A percentile compares a stretch with the other conserved stretches of the same genome.
phyloP scores from a whole-genome alignment of 768 basidiomycete species.

The Agrocybe pediades region DNA sequence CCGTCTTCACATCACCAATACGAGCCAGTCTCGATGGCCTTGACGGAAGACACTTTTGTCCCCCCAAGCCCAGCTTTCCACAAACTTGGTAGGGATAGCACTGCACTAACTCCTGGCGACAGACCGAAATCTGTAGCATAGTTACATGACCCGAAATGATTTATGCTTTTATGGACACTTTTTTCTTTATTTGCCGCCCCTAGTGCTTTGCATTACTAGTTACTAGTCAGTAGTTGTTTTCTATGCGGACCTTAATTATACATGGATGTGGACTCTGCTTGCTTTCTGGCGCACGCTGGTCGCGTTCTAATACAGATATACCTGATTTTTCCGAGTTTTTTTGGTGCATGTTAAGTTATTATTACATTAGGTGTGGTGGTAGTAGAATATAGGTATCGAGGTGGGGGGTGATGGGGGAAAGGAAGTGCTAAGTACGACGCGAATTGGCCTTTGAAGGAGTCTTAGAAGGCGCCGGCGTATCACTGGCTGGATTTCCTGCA shows the following conservation, averaged over 20 bases:
- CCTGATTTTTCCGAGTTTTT: constrained; percentile 3
- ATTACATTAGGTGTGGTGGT: background rate
- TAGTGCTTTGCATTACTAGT: constrained; percentile 14
- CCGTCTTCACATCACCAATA: constrained; percentile 48
- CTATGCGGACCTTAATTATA: constrained; percentile 6
- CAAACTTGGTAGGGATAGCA: constrained; percentile 33
- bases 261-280: constrained; percentile 15
- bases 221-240: constrained; percentile 9
- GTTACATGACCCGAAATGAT: background rate
- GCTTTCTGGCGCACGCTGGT: constrained; percentile 10
- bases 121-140: constrained; percentile 48
- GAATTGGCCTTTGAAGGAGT: background rate
- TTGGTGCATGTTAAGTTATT: background rate
- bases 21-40: constrained; percentile 71
- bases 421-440: background rate
- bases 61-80: constrained; percentile 65
- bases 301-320: constrained; percentile 17
- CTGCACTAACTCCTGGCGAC: constrained; percentile 31
- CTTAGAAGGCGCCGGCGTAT: background rate
- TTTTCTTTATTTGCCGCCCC: constrained; percentile 9
- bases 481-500: background rate
- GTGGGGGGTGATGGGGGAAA: background rate
- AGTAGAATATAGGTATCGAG: background rate
- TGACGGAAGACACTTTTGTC: constrained; percentile 58
- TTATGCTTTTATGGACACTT: constrained; percentile 5